Evolutionary conservation across 2,329 filamentous ascomycete genomes (phyloP), one percentile per base, ranked within the genome.

Genomic region (Paraphoma chrysanthemicola): DNA sequence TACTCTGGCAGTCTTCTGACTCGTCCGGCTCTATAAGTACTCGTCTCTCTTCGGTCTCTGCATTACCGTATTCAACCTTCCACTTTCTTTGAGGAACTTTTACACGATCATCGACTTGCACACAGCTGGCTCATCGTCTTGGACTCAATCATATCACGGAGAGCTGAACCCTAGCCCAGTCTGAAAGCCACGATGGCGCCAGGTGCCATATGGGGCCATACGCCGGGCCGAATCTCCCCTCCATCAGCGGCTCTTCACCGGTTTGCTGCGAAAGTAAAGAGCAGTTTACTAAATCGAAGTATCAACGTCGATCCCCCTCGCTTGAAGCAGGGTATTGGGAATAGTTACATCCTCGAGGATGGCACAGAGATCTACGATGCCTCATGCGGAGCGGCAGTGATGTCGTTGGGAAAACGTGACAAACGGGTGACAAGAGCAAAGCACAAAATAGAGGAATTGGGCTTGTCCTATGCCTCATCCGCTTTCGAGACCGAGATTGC

Each of bases 331-430:
- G 5, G 73, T 4, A 31, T 79, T 53, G 84, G 83, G 10, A 79
- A 81, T 61, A 83, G 82, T 56, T 73, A 87, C n/a, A 74, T 78
- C 33, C 77, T 87, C 1, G 53, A 57, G 1, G 63, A 69, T 44
- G 88, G 88, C 1, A 56, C 39, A 23, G 79, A 77, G 33, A 83
- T 95, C 43, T 83, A 93, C 12, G 91, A 95, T 72, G 88, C 86
- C 1, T 90, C 88, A 17, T 85, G 88, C 29, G 91, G 91, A 17
- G 89, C 91, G 3, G 90, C 88, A 18, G 90, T 93, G 3, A 82
- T 9, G 89, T 88, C 68, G 78, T 94, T 9, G 91, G 91, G 6
- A 88, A 92, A 16, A 64, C 83, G 89, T 49, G 84, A 89, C 52
- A 68, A 80, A 42, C 80, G 87, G 46, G 85, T 93, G 11, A 79